Percentiles rank a stretch among this genome's conserved stretches.
phyloP scores from a whole-genome alignment of 2,329 filamentous ascomycete species.

The Fusarium avenaceum region DNA sequence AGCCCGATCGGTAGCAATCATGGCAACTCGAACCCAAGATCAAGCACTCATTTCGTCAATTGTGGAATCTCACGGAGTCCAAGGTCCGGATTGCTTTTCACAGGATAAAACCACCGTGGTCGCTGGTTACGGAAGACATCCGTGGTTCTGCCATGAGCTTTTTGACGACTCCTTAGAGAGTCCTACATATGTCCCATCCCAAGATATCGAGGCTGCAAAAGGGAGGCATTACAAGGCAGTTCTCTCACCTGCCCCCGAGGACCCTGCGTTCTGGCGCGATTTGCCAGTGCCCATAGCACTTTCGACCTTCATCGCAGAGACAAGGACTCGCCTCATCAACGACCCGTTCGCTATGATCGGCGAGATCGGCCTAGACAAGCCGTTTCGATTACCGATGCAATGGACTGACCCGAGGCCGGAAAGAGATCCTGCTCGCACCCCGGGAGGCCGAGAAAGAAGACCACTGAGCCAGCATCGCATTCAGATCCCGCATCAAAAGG shows the following conservation, averaged over 20 bases:
- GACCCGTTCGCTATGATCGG: constrained; percentile 76
- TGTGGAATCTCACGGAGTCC: constrained; percentile 9
- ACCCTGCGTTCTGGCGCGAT: constrained; percentile 45
- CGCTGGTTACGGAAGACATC: constrained; percentile 45
- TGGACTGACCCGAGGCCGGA: constrained; percentile 55
- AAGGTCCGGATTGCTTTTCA: background rate
- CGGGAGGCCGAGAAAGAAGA: constrained; percentile 77
- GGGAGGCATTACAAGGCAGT: constrained; percentile 38
- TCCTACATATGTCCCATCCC: constrained; percentile 5
- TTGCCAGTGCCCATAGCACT: constrained; percentile 72
- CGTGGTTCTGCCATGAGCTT: constrained; percentile 46
- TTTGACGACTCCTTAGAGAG: constrained; percentile 28
- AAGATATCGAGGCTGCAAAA: constrained; percentile 26
- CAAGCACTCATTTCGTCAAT: constrained; percentile 34
- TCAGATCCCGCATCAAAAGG: constrained; percentile 73
- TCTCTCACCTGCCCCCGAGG: constrained; percentile 28
- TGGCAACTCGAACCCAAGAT: constrained; percentile 47
- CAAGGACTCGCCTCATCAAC: constrained; percentile 64
- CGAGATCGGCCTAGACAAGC: constrained; percentile 80
- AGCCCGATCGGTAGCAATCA: constrained; percentile 29
- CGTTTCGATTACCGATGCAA: constrained; percentile 75
- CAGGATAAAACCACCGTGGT: constrained; percentile 20
- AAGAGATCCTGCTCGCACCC: constrained; percentile 61
- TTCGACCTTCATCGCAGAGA: constrained; percentile 68
- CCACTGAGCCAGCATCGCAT: constrained; percentile 75